phyloP scores from a whole-genome alignment of 805 yeast species.

The Ogataea allantospora region DNA sequence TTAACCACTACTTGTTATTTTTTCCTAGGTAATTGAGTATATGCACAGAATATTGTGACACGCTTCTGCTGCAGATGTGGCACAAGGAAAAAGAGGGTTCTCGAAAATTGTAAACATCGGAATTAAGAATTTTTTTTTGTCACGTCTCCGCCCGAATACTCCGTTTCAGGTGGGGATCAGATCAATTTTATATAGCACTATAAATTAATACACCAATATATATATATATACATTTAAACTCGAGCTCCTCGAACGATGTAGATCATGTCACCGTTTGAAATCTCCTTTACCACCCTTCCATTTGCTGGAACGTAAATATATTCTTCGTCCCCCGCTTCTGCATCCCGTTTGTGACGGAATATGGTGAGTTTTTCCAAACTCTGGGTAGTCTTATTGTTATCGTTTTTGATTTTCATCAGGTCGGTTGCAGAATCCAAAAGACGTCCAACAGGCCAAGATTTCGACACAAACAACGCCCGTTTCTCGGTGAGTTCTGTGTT shows the following conservation, averaged over 20 bases:
- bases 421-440: constrained; percentile 54
- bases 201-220: not conserved
- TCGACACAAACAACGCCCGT: constrained; percentile 46
- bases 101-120: constrained; percentile 11
- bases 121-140: constrained; percentile 5
- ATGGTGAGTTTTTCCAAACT: constrained; percentile 43
- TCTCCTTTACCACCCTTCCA: constrained; percentile 39
- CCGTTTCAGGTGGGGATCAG: not conserved
- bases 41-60: constrained; percentile 3
- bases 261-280: constrained; percentile 49
- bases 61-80: constrained; percentile 12
- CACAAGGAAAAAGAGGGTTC: constrained; percentile 6
- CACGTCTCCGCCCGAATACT: not conserved
- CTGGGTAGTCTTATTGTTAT: constrained; percentile 46
- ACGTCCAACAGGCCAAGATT: constrained; percentile 59
- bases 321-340: constrained; percentile 31
- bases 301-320: constrained; percentile 35
- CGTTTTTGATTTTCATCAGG: constrained; percentile 44
- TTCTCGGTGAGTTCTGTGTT: constrained; percentile 15
- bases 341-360: constrained; percentile 36
- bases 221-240: constrained; percentile 5
- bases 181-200: not conserved
- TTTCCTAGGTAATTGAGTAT: not conserved
- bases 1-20: not conserved
- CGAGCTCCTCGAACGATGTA: constrained; percentile 52